These are phyloP conservation scores for Xerocomus potaroensis DNA, from an alignment of 768 basidiomycete genomes.

Conservation along the genomic window DNA sequence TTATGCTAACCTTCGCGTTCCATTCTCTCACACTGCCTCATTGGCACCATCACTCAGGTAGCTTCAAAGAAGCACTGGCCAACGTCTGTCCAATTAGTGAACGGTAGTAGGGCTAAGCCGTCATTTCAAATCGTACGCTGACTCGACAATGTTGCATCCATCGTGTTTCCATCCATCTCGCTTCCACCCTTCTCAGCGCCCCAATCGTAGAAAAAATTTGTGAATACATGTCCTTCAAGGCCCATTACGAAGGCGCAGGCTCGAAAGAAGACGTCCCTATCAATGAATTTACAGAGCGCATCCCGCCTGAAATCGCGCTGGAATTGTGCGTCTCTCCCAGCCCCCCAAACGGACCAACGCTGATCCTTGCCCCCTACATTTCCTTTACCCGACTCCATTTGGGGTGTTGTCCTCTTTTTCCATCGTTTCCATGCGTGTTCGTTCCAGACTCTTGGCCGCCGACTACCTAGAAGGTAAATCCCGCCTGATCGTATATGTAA, in stretches of 20 bases:
- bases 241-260: slow-evolving; percentile 65
- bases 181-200: slow-evolving; percentile 36
- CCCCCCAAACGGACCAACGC: background rate
- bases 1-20: slow-evolving; percentile 12
- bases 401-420: no score
- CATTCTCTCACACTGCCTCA: slow-evolving; percentile 8
- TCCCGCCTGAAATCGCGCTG: slow-evolving; percentile 82
- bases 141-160: background rate
- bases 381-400: slow-evolving; percentile 6
- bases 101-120: slow-evolving; percentile 59
- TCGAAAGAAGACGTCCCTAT: slow-evolving; percentile 75
- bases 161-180: background rate
- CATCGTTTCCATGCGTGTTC: background rate
- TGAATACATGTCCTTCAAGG: slow-evolving; percentile 86
- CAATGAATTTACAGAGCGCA: slow-evolving; percentile 73
- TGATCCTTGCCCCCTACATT: slow-evolving; percentile 11
- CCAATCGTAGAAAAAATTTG: slow-evolving; percentile 83
- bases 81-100: slow-evolving; percentile 67
- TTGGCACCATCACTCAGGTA: slow-evolving; percentile 40
- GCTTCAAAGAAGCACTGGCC: slow-evolving; percentile 70
- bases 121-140: slow-evolving; percentile 1
- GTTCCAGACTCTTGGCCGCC: slow-evolving; percentile 51
- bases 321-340: slow-evolving; percentile 66
- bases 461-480: slow-evolving; percentile 61
- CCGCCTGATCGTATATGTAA: slow-evolving; percentile 10